Evolutionary conservation across 2,329 filamentous ascomycete genomes (phyloP), one percentile per base, ranked within the genome.

Genomic region (Aspergillaceae sp.): DNA sequence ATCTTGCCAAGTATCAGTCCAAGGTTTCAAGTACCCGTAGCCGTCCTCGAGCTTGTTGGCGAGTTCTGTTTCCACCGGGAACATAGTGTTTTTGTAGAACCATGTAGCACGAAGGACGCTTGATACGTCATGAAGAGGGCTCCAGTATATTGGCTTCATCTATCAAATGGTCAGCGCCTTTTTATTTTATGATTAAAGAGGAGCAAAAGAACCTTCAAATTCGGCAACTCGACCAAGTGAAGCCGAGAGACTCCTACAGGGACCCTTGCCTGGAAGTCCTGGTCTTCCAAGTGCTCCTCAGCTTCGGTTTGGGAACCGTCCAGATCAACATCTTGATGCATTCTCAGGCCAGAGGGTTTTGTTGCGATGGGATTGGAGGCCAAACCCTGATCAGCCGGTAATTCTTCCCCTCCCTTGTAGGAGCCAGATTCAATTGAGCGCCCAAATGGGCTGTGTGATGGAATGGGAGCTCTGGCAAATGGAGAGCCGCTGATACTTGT

Each of bases 121-220:
- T 5, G 87, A 84, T 30, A 94, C 79, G 59, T 97, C 92, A 57
- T 94, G 89, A 30, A 97, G 78, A 5, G 92, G 91, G 11, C 85
- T 90, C 92, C 92, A 98, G 63, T 98, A 98, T 49, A 97, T 96
- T 0, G 92, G 92, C 64, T 90, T 87, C 89, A 98, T 94, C 59
- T 87, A 77, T 8, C 32, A 35, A 27, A 5, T 19, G 7, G 29
- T 42, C 11, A 35, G 41, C 40, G 2, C 7, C 3, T 19, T 42
- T 1, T 8, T 38, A 7, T 7, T 38, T 38, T 8, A 28, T 38
- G 19, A 11, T 5, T 38, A 4, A 28, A 19, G 10, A 7, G 6
- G 7, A 7, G 33, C 19, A 41, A 11, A n/a, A 9, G n/a, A 41
- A 66, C 64, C 58, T 69, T 73, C 47, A 94, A 70, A 44, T 78